Conservation (phyloP, 2,329 filamentous ascomycete species). For the Ciborinia camelliae region DNA sequence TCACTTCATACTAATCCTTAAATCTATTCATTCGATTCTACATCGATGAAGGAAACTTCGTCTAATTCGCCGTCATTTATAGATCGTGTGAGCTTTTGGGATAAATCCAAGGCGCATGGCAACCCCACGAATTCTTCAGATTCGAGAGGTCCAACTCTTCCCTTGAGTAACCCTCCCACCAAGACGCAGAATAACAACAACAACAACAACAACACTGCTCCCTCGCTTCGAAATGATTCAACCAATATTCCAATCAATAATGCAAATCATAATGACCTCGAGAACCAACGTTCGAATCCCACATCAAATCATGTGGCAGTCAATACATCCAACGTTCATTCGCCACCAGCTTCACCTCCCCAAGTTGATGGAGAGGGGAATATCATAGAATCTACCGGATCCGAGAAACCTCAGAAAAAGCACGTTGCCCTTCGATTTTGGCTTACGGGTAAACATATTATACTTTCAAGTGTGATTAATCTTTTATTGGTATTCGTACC, state of each 20-base stretch:
- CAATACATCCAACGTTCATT: constrained; percentile 38
- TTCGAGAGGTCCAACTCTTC: constrained; percentile 38
- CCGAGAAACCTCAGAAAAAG: constrained; percentile 31
- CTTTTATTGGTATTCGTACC: constrained; percentile 74
- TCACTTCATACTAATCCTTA: neutral
- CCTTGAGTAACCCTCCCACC: constrained; percentile 39
- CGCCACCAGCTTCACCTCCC: constrained; percentile 46
- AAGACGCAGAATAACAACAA: constrained; percentile 30
- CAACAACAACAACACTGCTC: constrained; percentile 24
- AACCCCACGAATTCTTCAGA: constrained; percentile 42
- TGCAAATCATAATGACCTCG: constrained; percentile 28
- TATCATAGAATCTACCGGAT: constrained; percentile 47
- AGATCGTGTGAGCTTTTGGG: constrained; percentile 57
- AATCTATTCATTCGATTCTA: constrained; percentile 22
- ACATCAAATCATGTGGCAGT: constrained; percentile 37
- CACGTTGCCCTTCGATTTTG: constrained; percentile 36
- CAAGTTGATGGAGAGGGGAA: constrained; percentile 54
- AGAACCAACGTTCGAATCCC: constrained; percentile 32
- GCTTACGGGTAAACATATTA: constrained; percentile 50
- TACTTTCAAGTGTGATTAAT: constrained; percentile 76
- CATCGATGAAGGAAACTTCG: constrained; percentile 61
- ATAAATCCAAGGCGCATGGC: constrained; percentile 54
- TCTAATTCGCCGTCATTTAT: constrained; percentile 48
- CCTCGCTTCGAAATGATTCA: constrained; percentile 25
- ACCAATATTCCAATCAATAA: constrained; percentile 28